A percentile compares a stretch with the other conserved stretches of the same genome.
Evolutionary conservation across 331 rosid genomes (phyloP).

Genomic region (Rhamnella rubrinervis): DNA sequence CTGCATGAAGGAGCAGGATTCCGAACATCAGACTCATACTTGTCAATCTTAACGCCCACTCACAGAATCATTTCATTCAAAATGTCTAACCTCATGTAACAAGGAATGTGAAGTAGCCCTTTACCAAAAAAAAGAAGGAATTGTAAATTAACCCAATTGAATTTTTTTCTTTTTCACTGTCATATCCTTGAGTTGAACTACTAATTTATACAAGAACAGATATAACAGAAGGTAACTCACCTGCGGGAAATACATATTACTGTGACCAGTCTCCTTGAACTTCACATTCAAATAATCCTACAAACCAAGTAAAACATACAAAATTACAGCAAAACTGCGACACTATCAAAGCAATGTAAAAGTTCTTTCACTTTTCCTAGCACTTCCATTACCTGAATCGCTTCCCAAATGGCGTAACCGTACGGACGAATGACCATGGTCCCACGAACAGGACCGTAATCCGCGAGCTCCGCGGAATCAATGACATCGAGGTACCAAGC

Average conservation of each 20-base stretch:
- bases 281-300: slow-evolving; percentile 86
- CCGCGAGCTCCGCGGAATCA: slow-evolving; percentile 87
- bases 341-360: not conserved
- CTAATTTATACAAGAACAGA: not conserved
- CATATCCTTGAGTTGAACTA: too few relatives aligned
- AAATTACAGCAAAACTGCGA: not conserved
- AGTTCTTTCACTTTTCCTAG: not conserved
- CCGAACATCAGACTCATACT: slow-evolving; percentile 10
- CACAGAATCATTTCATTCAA: not conserved
- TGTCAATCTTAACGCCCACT: not conserved
- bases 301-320: slow-evolving; percentile 8
- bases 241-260: slow-evolving; percentile 98
- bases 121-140: too few relatives aligned
- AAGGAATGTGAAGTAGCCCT: not conserved
- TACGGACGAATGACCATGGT: slow-evolving; percentile 98
- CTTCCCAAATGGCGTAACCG: slow-evolving; percentile 96
- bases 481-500: slow-evolving; percentile 91
- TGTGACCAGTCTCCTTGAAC: slow-evolving; percentile 95
- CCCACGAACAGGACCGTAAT: slow-evolving; percentile 95
- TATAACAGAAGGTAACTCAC: slow-evolving; percentile 27
- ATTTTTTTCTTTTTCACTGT: too few relatives aligned
- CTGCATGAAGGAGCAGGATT: slow-evolving; percentile 37
- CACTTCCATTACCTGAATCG: slow-evolving; percentile 63
- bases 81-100: too few relatives aligned
- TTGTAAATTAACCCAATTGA: too few relatives aligned